Evolutionary conservation across 2,329 filamentous ascomycete species (phyloP), one percentile per base, ranked within the genome.

Genomic region (Penicillium sp.): DNA sequence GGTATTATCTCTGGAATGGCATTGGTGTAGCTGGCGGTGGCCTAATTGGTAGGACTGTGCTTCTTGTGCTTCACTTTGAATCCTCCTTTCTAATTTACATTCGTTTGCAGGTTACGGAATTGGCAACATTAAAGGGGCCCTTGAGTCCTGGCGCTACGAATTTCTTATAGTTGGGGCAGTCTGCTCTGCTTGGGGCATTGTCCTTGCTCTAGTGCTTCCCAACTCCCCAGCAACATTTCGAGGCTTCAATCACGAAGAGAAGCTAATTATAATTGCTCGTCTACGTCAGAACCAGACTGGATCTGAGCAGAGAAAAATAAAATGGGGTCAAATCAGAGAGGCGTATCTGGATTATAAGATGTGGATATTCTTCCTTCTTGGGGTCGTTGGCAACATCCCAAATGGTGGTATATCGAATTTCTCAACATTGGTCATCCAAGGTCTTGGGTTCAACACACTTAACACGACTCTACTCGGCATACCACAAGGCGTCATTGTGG

Each of bases 61-160:
- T n/a, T n/a, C n/a, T n/a, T n/a, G n/a, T n/a, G n/a, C n/a, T n/a
- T n/a, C n/a, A n/a, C n/a, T n/a, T n/a, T n/a, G n/a, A n/a, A n/a
- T n/a, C n/a, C n/a, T n/a, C n/a, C n/a, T n/a, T n/a, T n/a, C n/a
- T n/a, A n/a, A n/a, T n/a, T n/a, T n/a, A n/a, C n/a, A n/a, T n/a
- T n/a, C n/a, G n/a, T n/a, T n/a, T 10, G 63, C 79, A 1, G 75
- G 74, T 0, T 79, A 75, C 37, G 77, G 74, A 0, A 77, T 80
- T 31, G 77, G 75, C 5, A 73, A 77, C 48, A 72, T 73, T 48
- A 39, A 60, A 3, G 47, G 58, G 5, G 21, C 58, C 16, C 34
- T 66, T 2, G 39, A 48, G 2, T 66, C 58, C 48, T 71, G 55
- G 69, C 61, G 48, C 46, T 66, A 70, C 14, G 62, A 71, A 28